Base-by-base conservation (phyloP, 2,329 filamentous ascomycete genomes). In the Chrysoporthe austroafricana region DNA sequence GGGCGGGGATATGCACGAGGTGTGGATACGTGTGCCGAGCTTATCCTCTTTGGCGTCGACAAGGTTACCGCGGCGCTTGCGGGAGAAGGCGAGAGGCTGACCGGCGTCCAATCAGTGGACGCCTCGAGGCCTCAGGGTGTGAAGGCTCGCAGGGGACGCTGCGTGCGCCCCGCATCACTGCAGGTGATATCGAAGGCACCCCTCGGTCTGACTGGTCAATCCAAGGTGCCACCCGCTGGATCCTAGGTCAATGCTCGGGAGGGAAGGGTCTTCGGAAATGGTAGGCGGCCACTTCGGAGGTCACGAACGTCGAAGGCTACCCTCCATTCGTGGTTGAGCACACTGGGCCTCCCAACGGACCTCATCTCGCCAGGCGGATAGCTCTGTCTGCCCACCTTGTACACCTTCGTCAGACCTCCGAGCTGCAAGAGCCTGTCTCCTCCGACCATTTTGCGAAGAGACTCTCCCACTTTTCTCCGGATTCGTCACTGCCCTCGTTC, bases 61-160 rank as follows among this genome's bases (percentile, higher is more conserved):
- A 52, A 68, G 58, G 70, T 70, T 34, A 14, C 66, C 6, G 66
- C 46, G 50, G 63, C 50, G 70, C 62, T 65, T 67, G 68, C 65
- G 68, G 67, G 63, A 63, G 48, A 69, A 50, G 64, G 66, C 66
- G 39, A 9, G 64, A 67, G 58, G 68, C 9, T 50, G 52, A 36
- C 8, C 4, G 6, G 16, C 6, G 14, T 44, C 65, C 68, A 69
- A 69, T 69, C 64, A 69, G 21, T 21, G 43, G 9, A 3, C 42
- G 18, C 14, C 36, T 9, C 6, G 14, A 26, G 32, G 21, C 39
- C 16, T 18, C 52, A 21, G 48, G 39, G 42, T 72, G 71, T 72
- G 72, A 72, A 70, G 21, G n/a, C 3, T 21, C 8, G 59, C 70
- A 72, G 72, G 72, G 72, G 64, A 66, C 69, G 72, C 64, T 73